Evolutionary conservation across 2,329 filamentous ascomycete genomes (phyloP).

Genomic region (Coniochaeta sp.): DNA sequence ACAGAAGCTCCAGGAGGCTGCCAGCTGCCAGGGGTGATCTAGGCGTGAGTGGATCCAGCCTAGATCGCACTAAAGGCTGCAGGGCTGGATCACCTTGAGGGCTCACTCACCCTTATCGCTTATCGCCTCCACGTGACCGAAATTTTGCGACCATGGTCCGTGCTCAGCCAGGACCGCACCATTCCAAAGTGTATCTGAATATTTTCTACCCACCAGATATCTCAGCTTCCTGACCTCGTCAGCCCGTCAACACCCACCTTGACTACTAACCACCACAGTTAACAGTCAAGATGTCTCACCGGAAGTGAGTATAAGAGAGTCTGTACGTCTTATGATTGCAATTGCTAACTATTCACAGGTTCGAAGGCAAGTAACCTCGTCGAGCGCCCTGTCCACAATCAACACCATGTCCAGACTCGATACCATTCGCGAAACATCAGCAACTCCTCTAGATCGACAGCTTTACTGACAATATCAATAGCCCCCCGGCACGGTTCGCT

Average conservation of each 20-base stretch:
- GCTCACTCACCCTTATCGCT: not conserved
- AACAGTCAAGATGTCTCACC: slow-evolving; percentile 3
- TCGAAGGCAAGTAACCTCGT: too few species aligned
- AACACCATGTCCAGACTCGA: too few species aligned
- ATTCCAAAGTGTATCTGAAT: not conserved
- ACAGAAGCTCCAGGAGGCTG: too few species aligned
- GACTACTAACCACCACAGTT: not conserved
- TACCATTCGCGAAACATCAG: too few species aligned
- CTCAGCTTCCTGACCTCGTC: not conserved
- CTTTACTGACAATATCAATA: too few species aligned
- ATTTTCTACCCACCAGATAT: not conserved
- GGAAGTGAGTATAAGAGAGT: not conserved
- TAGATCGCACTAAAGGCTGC: too few species aligned
- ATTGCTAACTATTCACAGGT: not conserved
- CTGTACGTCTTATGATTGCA: not conserved
- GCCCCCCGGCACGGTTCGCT: slow-evolving; percentile 96
- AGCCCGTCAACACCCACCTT: not conserved
- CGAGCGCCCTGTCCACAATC: too few species aligned
- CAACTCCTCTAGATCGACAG: too few species aligned
- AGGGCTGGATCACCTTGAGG: not conserved
- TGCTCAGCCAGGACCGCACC: not conserved
- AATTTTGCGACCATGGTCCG: not conserved
- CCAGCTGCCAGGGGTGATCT: too few species aligned
- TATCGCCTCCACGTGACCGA: not conserved
- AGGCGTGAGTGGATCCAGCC: too few species aligned